Conservation (phyloP, 78 protist species). For the Acrasis kona region DNA sequence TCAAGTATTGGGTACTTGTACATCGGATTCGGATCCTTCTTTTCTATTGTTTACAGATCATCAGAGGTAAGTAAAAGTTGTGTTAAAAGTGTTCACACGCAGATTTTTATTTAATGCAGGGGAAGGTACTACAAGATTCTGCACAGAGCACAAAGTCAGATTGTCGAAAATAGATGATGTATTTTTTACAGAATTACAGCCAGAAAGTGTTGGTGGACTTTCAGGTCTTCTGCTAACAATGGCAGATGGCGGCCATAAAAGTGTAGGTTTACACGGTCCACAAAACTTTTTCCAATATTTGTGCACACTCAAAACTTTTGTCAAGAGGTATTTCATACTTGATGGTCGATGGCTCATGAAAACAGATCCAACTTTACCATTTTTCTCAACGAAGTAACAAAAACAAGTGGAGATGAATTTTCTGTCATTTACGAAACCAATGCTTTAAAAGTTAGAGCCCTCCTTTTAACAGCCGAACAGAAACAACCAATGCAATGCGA, state of each 20-base stretch:
- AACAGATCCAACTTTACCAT: background rate
- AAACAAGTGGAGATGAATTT: too few relatives aligned
- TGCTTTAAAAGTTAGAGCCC: too few relatives aligned
- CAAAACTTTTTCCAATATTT: background rate
- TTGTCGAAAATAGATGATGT: background rate
- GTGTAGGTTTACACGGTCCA: background rate
- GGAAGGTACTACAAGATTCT: background rate
- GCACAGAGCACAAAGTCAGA: background rate
- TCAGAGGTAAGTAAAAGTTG: too few relatives aligned
- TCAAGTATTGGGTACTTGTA: too few relatives aligned
- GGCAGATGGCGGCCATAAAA: background rate
- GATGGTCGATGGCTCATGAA: background rate
- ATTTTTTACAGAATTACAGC: background rate
- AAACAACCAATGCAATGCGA: too few relatives aligned
- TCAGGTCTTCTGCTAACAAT: constrained; percentile 4
- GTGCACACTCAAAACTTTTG: background rate
- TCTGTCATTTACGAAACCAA: too few relatives aligned
- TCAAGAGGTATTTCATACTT: background rate
- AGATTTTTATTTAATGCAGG: constrained; percentile 8
- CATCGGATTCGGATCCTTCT: too few relatives aligned
- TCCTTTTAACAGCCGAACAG: too few relatives aligned
- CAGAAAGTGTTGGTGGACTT: background rate
- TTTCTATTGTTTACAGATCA: too few relatives aligned
- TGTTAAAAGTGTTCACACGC: too few relatives aligned
- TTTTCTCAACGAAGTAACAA: too few relatives aligned